A percentile compares a stretch with the other conserved stretches of the same genome.
These are phyloP conservation scores for Trematosphaeria pertusa DNA, from an alignment of 2,329 filamentous ascomycete genomes.

Conservation along the genomic window DNA sequence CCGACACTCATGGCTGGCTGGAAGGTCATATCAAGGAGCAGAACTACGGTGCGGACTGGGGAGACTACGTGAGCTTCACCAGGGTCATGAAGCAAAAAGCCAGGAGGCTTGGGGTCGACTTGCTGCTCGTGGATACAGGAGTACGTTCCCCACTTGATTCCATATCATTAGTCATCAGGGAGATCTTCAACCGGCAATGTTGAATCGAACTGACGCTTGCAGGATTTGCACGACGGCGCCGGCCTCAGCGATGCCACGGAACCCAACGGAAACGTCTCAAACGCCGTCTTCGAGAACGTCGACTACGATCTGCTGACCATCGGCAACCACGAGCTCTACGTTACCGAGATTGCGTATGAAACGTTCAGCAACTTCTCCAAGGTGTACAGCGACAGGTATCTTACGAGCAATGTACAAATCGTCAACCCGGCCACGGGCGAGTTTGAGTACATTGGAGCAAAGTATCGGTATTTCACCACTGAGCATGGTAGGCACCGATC, in stretches of 20 bases:
- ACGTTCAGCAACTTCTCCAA: conserved; percentile 66
- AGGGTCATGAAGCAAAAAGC: conserved; percentile 67
- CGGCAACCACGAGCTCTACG: conserved; percentile 71
- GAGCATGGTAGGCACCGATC: conserved; percentile 50
- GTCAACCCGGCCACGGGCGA: conserved; percentile 52
- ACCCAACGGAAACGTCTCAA: conserved; percentile 63
- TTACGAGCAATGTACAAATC: conserved; percentile 62
- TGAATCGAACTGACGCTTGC: too few relatives aligned
- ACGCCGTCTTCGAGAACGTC: conserved; percentile 59
- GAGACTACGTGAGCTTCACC: conserved; percentile 68
- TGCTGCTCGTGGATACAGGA: conserved; percentile 67
- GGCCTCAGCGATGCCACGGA: conserved; percentile 67
- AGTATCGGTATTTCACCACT: conserved; percentile 60
- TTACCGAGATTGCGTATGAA: conserved; percentile 67
- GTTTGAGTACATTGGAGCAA: conserved; percentile 55
- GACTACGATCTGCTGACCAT: conserved; percentile 63
- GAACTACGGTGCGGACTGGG: conserved; percentile 72
- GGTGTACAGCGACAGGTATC: conserved; percentile 62
- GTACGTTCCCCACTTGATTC: conserved; percentile 25
- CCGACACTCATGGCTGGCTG: conserved; percentile 68
- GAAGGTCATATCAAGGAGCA: conserved; percentile 67
- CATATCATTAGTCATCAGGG: conserved; percentile 3
- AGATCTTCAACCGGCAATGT: conserved; percentile 8
- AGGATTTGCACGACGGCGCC: conserved; percentile 71
- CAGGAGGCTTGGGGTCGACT: conserved; percentile 62